Evolutionary conservation across 495 filamentous ascomycete species (phyloP), one percentile per base, ranked within the genome.

Genomic region (Bacidia rubella): DNA sequence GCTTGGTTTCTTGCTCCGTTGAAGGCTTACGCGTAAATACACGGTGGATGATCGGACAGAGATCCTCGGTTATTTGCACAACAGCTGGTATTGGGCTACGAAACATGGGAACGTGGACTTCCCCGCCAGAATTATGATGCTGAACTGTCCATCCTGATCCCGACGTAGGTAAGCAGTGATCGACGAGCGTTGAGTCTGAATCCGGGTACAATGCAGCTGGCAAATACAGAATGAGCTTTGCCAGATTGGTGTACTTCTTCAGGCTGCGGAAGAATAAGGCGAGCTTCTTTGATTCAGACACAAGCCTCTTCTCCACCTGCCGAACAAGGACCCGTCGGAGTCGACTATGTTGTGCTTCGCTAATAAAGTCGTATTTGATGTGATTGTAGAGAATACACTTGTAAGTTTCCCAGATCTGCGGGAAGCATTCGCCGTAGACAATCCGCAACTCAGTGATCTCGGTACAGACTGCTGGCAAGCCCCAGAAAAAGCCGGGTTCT

Each of bases 141-240:
- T 35, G 29, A 1, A 47, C 44, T 1, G 22, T 24, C 44, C 44
- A 47, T 47, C 19, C 44, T n/a, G 19, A n/a, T 47, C 19, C 44
- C n/a, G 19, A n/a, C 5, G 29, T 15, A 25, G 44, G 44, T 24
- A 47, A 22, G 15, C 44, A 47, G 20, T 25, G 3, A 22, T 47
- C 20, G 11, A 47, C 22, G 26, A 47, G 24, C 7, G 44, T 47
- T 22, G 20, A 22, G 20, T 47, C 44, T 7, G 15, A 17, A 24
- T 47, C 44, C 3, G 44, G 44, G 15, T 47, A 47, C 44, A 47
- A 22, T 10, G 44, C 44, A 17, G 44, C 20, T 47, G 44, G 44
- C 20, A 47, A 21, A 15, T n/a, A 47, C 9, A 47, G 3, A 5
- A 25, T 22, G n/a, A 47, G 20, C 26, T 15, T 47, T 15, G n/a